Evolutionary conservation across 768 basidiomycete genomes (phyloP).

Genomic region (Podaxis pistillaris): DNA sequence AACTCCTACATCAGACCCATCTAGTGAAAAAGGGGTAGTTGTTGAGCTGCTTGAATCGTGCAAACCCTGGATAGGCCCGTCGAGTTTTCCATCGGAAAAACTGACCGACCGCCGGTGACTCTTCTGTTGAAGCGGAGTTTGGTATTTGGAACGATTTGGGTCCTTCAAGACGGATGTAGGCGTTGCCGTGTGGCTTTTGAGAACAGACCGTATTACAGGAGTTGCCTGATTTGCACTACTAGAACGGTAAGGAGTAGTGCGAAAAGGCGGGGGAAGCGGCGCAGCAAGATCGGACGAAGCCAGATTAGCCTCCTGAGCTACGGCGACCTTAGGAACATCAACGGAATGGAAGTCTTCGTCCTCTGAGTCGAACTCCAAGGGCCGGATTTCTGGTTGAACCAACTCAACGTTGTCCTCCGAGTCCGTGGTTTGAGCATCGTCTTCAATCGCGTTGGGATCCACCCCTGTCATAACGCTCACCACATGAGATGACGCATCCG

Average conservation of each 20-base stretch:
- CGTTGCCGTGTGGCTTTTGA: conserved; percentile 45
- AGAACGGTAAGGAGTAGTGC: conserved; percentile 7
- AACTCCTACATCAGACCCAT: conserved; percentile 18
- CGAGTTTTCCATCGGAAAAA: conserved; percentile 92
- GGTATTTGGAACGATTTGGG: conserved; percentile 43
- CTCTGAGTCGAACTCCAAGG: conserved; percentile 38
- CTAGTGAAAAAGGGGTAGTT: background rate
- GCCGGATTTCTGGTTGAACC: conserved; percentile 28
- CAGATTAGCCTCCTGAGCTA: conserved; percentile 8
- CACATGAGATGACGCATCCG: conserved; percentile 59
- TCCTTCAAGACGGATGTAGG: conserved; percentile 62
- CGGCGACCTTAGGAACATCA: conserved; percentile 6
- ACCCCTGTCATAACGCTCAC: conserved; percentile 52
- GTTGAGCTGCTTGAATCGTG: conserved; percentile 21
- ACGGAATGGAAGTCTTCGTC: conserved; percentile 29
- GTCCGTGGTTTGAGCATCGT: conserved; percentile 47
- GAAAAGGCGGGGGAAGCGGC: conserved; percentile 4
- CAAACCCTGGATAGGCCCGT: conserved; percentile 82
- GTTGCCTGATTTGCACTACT: conserved; percentile 22
- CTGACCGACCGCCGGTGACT: conserved; percentile 84
- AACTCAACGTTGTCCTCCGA: conserved; percentile 46
- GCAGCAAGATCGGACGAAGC: background rate
- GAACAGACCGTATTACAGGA: conserved; percentile 40
- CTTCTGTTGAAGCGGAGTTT: conserved; percentile 51
- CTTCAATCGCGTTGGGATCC: conserved; percentile 36